Evolutionary conservation across 176 grass and related monocot genomes (phyloP), one percentile per base, ranked within the genome.

Genomic region (Typha latifolia): DNA sequence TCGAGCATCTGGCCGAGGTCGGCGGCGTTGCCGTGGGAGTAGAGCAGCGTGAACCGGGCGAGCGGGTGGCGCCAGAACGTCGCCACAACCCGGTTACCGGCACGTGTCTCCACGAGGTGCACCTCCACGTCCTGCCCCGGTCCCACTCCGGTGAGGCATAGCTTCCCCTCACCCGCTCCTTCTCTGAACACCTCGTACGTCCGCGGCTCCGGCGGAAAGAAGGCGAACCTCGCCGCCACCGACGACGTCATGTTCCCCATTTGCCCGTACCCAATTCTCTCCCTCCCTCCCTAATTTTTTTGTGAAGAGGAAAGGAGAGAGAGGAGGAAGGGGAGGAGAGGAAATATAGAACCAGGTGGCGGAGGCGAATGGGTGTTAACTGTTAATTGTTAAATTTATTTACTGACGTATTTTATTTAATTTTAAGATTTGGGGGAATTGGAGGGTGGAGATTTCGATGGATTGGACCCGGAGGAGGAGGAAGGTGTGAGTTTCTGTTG

Each of bases 181-280:
- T 75, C 72, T 21, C 57, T 52, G n/a, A 76, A 43, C 72, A 92
- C 73, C 85, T 86, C 85, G 59, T 97, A 97, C 66, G 93, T 91
- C 14, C 88, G 69, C 69, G 93, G 93, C 81, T 92, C 93, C 37
- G 93, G 93, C 69, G 93, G 93, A 78, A 97, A 97, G 80, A 97
- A 97, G n/a, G 93, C 93, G 51, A 97, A 85, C 72, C 75, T 72
- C 72, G 93, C 88, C 69, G 93, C 93, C 64, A 97, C 93, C 66
- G 93, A 97, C 75, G 88, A 85, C 62, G 93, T 92, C 68, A 92
- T 83, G 81, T 97, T 97, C 78, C 93, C 93, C 93, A 97, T 97
- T 57, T 48, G 47, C 64, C 3, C 76, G 55, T 14, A 13, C 47
- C 31, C 53, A 12, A 7, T 21, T 22, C 53, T 19, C 16, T 19